Percentiles rank a stretch among this genome's conserved stretches.
Conservation (phyloP, 352 stramenopile genomes). For the Phytopythium kandeliae region DNA sequence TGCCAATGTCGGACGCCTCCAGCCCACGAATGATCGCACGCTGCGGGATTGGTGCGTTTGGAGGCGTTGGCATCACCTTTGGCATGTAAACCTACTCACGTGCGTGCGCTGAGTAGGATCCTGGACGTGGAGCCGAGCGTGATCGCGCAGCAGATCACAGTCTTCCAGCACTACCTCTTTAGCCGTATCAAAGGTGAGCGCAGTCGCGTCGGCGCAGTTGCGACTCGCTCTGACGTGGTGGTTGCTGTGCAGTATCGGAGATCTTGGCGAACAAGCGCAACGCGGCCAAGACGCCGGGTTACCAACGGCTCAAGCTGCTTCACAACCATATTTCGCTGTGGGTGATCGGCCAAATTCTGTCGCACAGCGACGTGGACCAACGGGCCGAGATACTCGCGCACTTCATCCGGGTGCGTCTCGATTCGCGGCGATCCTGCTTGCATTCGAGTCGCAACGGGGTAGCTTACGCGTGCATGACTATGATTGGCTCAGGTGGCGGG, state of each 20-base stretch:
- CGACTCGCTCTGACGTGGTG: neutral
- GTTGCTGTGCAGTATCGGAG: conserved; percentile 53
- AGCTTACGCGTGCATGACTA: neutral
- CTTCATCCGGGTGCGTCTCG: conserved; percentile 75
- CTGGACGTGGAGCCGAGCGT: conserved; percentile 74
- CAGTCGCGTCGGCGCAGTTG: neutral
- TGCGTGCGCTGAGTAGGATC: conserved; percentile 31
- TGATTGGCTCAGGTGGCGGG: conserved; percentile 42
- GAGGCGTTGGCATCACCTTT: neutral
- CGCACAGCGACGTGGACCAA: conserved; percentile 70
- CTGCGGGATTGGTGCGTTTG: conserved; percentile 51
- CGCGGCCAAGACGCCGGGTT: conserved; percentile 73
- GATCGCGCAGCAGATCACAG: conserved; percentile 78
- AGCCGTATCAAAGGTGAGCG: conserved; percentile 77
- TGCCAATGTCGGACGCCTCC: conserved; percentile 27
- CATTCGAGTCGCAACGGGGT: neutral
- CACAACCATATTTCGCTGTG: conserved; percentile 86
- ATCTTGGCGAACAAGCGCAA: conserved; percentile 70
- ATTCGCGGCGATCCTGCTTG: no score
- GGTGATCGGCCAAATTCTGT: conserved; percentile 80
- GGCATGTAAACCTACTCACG: neutral
- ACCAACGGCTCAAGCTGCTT: conserved; percentile 73
- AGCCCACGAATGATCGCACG: conserved; percentile 20
- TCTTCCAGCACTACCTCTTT: conserved; percentile 86
- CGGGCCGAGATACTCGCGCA: conserved; percentile 75